Base-by-base conservation (phyloP, 148 eudicot species). In the Amaranthus cruentus region DNA sequence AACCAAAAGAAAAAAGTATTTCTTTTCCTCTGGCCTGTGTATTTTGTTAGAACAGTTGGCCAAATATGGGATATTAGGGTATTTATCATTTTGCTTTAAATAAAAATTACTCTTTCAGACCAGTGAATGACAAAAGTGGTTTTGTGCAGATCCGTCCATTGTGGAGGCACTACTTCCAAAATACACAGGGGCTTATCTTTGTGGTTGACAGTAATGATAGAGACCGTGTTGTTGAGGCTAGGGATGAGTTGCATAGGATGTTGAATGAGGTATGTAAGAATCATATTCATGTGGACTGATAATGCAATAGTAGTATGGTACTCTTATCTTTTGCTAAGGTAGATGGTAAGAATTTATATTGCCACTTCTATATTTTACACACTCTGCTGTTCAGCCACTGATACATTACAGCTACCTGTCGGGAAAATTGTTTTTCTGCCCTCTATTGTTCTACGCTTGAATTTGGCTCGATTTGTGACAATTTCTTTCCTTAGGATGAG, bases 141-240 rank as follows among this genome's bases (percentile, higher is more conserved):
- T 65, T 6, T 63, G 54, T 82, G 68, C 87, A 89, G 94, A 89
- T 89, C 87, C 94, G 94, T 83, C 94, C 94, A 72, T 83, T 89
- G 85, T 89, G 94, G 94, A 89, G 94, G 87, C 91, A 87, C 72
- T 89, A 89, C 80, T 89, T 89, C 85, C 94, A 89, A 72, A 89
- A 89, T 77, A 89, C 94, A 2, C 94, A 89, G 72, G 94, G 94
- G 70, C 87, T 89, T 73, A 89, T 89, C 49, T 89, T 89, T 69
- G 94, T 89, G 81, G 94, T 89, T 74, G 94, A 89, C 81, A 89
- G 94, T 81, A 89, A 89, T 83, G 94, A 89, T 78, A 84, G 94
- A 78, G 94, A 89, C 72, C 86, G 94, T 75, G 86, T 87, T 78
- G 91, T 89, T 78, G 94, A 87, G 82, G 94, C 93, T 62, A 87